A percentile compares a stretch with the other conserved stretches of the same genome.
These are phyloP conservation scores for Stenocarpella maydis DNA, from an alignment of 2,329 filamentous ascomycete genomes.

Conservation along the genomic window DNA sequence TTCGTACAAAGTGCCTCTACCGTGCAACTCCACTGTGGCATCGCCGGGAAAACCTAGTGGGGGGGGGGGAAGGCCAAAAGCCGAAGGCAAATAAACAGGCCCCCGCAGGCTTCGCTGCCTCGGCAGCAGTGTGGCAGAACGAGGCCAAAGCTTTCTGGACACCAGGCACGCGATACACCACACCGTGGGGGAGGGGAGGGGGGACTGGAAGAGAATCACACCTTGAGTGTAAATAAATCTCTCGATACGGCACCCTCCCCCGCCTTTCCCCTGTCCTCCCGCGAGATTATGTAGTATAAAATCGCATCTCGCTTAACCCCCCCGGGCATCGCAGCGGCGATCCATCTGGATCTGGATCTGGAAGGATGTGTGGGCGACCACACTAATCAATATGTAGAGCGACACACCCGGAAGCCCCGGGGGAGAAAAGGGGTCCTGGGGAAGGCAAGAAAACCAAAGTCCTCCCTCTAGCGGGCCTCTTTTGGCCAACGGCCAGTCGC, in stretches of 20 bases:
- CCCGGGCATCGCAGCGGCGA: neutral
- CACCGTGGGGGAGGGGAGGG: neutral
- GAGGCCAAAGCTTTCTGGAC: neutral
- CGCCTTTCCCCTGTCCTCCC: conserved; percentile 5
- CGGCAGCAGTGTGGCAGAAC: too few relatives aligned
- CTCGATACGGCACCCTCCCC: conserved; percentile 7
- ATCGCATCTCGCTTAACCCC: conserved; percentile 21
- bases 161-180: neutral
- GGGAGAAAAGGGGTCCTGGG: neutral
- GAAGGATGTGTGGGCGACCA: neutral
- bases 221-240: neutral
- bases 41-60: too few relatives aligned
- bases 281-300: conserved; percentile 16
- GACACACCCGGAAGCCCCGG: neutral
- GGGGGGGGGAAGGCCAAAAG: neutral
- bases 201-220: neutral
- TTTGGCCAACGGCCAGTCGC: neutral
- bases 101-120: conserved; percentile 1
- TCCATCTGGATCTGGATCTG: conserved; percentile 8
- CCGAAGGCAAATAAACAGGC: neutral
- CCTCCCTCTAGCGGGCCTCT: neutral
- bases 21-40: neutral
- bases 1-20: neutral
- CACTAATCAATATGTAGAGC: neutral
- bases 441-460: neutral